Evolutionary conservation across 2,329 filamentous ascomycete genomes (phyloP), one percentile per base, ranked within the genome.

Genomic region (Ambrosiella xylebori): DNA sequence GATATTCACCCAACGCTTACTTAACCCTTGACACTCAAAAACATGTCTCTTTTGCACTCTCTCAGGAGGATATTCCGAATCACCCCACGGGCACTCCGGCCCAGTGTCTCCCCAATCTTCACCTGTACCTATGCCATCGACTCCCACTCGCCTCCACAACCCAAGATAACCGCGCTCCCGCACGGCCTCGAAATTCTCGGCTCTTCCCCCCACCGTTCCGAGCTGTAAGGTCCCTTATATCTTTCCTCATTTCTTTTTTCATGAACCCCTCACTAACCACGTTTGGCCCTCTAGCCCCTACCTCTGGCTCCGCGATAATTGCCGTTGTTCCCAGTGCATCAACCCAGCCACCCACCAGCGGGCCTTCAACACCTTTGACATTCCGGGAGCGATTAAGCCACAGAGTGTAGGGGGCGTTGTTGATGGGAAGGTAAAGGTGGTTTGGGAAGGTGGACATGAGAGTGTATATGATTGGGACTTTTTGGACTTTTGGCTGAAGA

Each of bases 381-480:
- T 47, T 47, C 44, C 44, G 27, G 15, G 36, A n/a, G 35, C 15
- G 13, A 39, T 37, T n/a, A 13, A n/a, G 35, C 27, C 51, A 0
- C 12, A 53, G 51, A 38, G 15, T 15, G 27, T 11, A n/a, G 35
- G 11, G 27, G n/a, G 15, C 9, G n/a, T 3, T 37, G n/a, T 36
- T 11, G 51, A 39, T 40, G 51, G 37, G n/a, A n/a, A 35, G 9
- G 35, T 58, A 9, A n/a, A 44, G 6, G 39, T 58, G 37, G 45
- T 27, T 8, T 58, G 56, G 58, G 73, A 75, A 61, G 83, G 86
- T 66, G 74, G 74, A 1, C 89, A 95, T 67, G 66, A 73, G 50
- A 89, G 86, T 68, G 69, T 73, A 27, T 94, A 89, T 66, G 66
- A 74, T 0, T 83, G 78, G 75, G 68, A 75, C 2, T 87, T 85